phyloP scores from a whole-genome alignment of 257 asterid genomes.

The Przewalskia tangutica region DNA sequence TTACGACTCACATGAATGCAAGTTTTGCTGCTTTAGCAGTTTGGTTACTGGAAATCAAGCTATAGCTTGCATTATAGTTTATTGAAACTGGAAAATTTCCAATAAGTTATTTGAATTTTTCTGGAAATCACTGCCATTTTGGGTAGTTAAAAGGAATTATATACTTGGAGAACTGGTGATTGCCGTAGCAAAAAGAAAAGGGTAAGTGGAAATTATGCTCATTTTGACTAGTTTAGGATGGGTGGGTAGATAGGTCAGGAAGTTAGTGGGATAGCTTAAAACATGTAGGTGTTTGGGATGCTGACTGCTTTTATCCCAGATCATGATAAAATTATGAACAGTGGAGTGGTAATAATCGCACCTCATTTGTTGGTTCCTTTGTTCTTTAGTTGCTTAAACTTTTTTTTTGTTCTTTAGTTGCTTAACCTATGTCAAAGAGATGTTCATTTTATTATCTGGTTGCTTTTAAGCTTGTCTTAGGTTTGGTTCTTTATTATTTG shows the following conservation, averaged over 20 bases:
- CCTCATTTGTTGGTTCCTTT: not conserved
- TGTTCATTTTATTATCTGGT: not conserved
- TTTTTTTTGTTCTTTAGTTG: not conserved
- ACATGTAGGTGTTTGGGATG: not conserved
- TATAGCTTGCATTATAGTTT: not conserved
- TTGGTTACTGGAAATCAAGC: not conserved
- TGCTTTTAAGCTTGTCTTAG: not conserved
- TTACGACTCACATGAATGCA: not conserved
- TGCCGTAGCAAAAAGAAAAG: not conserved
- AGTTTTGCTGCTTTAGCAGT: not conserved
- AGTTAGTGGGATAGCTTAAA: not conserved
- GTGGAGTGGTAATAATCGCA: not conserved
- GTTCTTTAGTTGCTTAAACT: not conserved
- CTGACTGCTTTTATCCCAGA: not conserved
- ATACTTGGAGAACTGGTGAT: not conserved
- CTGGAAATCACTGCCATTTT: not conserved
- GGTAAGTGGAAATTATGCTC: not conserved
- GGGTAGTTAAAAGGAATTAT: not conserved
- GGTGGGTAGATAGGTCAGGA: not conserved
- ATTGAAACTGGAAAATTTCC: not conserved
- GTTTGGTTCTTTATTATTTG: not conserved
- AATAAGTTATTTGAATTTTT: not conserved
- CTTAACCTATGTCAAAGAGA: not conserved
- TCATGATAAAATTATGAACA: not conserved
- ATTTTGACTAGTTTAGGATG: not conserved